phyloP scores from a whole-genome alignment of 768 basidiomycete species.

The Tulasnella sp. region DNA sequence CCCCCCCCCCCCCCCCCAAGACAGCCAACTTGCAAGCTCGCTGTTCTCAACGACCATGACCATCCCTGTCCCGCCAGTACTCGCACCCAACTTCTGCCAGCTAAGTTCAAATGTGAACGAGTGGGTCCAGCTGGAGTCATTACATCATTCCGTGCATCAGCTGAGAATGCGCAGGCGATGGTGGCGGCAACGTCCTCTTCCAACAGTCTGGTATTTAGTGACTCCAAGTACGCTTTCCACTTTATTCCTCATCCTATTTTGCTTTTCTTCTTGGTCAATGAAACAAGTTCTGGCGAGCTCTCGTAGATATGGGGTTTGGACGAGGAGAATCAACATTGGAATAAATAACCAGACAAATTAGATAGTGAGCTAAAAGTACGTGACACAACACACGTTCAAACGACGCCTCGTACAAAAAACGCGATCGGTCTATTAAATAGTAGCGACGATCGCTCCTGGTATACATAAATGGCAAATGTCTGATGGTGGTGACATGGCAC shows the following conservation, averaged over 20 bases:
- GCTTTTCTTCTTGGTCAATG: not conserved
- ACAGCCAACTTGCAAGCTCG: too few species aligned
- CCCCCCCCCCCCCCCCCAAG: too few species aligned
- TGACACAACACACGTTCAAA: not conserved
- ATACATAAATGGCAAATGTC: constrained; percentile 4
- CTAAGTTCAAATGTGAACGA: constrained; percentile 87
- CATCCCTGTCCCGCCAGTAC: constrained; percentile 96
- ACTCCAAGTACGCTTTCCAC: too few species aligned
- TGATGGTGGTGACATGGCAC: constrained; percentile 24
- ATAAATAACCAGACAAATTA: not conserved
- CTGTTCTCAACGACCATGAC: constrained; percentile 63
- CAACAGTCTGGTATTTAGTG: not conserved
- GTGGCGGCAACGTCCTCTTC: too few species aligned
- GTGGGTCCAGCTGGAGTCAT: constrained; percentile 75
- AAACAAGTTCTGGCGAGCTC: not conserved
- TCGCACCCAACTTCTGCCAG: constrained; percentile 95
- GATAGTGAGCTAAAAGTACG: not conserved
- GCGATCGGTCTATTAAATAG: not conserved
- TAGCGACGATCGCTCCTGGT: not conserved
- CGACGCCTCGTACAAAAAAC: not conserved
- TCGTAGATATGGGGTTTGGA: not conserved
- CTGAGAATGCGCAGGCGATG: constrained; percentile 52
- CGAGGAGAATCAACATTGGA: not conserved
- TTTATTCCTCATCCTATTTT: too few species aligned
- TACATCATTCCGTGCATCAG: constrained; percentile 59